Evolutionary conservation across 352 stramenopile species (phyloP).

Genomic region (Globisporangium abappressorium): DNA sequence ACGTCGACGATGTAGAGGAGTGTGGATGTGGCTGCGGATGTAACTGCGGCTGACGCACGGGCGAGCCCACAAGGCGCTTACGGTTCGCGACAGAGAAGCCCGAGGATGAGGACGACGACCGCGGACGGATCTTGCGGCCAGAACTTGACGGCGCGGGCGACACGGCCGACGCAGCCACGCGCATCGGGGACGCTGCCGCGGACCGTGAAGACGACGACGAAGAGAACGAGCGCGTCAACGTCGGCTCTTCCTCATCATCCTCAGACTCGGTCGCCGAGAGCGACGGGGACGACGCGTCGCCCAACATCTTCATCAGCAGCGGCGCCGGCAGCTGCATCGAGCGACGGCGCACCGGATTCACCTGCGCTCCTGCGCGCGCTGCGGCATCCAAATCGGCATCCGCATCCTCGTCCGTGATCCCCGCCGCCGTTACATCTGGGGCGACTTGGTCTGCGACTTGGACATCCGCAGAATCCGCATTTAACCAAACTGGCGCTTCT

Average conservation of each 20-base stretch:
- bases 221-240: neutral
- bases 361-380: neutral
- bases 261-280: constrained; percentile 58
- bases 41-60: neutral
- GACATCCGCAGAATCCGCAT: neutral
- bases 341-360: constrained; percentile 2
- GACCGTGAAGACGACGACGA: neutral
- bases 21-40: neutral
- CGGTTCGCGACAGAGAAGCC: constrained; percentile 16
- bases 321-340: constrained; percentile 9
- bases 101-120: constrained; percentile 21
- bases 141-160: neutral
- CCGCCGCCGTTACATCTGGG: too few species aligned
- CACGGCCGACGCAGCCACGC: neutral
- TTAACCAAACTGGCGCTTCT: neutral
- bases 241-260: constrained; percentile 32
- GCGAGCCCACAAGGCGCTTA: constrained; percentile 9
- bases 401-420: neutral
- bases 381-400: neutral
- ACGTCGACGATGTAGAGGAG: neutral
- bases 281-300: constrained; percentile 18
- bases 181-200: constrained; percentile 16
- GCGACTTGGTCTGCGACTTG: too few species aligned
- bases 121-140: constrained; percentile 15
- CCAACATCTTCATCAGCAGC: constrained; percentile 15